A percentile compares a stretch with the other conserved stretches of the same genome.
These are phyloP conservation scores for Murraya paniculata DNA, from an alignment of 345 rosid genomes.

Conservation along the genomic window DNA sequence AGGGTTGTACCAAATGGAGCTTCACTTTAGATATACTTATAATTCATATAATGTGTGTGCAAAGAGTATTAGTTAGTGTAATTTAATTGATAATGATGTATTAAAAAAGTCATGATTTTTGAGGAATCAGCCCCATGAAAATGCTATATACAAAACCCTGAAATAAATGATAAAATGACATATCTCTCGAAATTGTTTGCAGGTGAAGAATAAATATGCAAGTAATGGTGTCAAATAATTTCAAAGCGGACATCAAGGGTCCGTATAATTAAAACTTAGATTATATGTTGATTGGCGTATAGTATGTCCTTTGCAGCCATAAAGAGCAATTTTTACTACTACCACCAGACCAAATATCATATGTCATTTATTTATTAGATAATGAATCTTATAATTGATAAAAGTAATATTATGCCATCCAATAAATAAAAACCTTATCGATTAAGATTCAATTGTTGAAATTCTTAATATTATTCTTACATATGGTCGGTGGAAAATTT, in stretches of 20 bases:
- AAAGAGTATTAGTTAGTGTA: not conserved
- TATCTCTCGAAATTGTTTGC: not conserved
- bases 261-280: slow-evolving; percentile 12
- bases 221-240: slow-evolving; percentile 16
- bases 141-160: not conserved
- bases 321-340: not conserved
- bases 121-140: not conserved
- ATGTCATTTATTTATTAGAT: no score
- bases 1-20: no score
- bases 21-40: no score
- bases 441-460: rapidly evolving
- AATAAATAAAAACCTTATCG: no score
- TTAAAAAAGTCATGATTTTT: not conserved
- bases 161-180: slow-evolving; percentile 15
- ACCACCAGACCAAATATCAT: not conserved
- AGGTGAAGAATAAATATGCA: not conserved
- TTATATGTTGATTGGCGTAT: not conserved
- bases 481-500: no score
- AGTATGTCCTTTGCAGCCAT: not conserved
- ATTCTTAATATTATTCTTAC: no score
- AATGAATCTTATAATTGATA: no score
- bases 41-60: no score
- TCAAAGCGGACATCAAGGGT: slow-evolving; percentile 22
- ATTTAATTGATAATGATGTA: not conserved
- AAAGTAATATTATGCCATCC: no score